Evolutionary conservation across 2,329 filamentous ascomycete species (phyloP), one percentile per base, ranked within the genome.

Genomic region (Neofusicoccum umdonicola): DNA sequence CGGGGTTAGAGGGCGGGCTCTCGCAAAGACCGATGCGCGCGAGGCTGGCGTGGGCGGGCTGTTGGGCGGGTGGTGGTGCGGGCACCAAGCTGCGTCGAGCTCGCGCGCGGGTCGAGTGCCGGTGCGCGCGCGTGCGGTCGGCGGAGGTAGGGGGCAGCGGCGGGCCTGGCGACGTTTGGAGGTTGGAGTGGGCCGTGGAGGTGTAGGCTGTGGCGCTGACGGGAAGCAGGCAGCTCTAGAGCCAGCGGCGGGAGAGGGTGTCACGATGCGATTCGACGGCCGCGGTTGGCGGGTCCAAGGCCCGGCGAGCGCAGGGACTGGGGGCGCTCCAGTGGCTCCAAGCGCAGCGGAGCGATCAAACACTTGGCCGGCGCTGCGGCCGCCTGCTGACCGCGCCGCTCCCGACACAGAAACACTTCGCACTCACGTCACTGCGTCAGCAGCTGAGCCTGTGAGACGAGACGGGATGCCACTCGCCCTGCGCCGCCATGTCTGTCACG

Each of bases 401-500:
- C 31, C 50, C 50, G 50, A 52, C 50, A 19, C 56, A 60, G 56
- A 60, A 57, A 47, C 42, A 47, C 56, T 60, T 47, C 31, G 56
- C 56, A 47, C 56, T 47, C 56, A 60, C 56, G 56, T 60, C 56
- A 60, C 58, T 62, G 45, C 47, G 58, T 62, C 58, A 62, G 58
- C 58, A 60, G 58, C 58, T 62, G 58, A 50, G 47, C 35, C 57
- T 37, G 39, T 50, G 47, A 34, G 45, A 39, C 35, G 31, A 35
- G 51, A 47, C 57, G 57, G 57, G 57, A 61, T 61, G 57, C 57
- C 57, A 63, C 35, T 52, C 34, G n/a, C 58, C 45, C 57, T 62
- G 58, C 66, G 44, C 62, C 68, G 70, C 66, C 71, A 83, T 83
- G 81, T 81, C 81, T 63, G 80, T 83, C 69, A 83, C 81, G 15